Conservation (phyloP, 805 yeast species). For the Pichia phayaonensis region DNA sequence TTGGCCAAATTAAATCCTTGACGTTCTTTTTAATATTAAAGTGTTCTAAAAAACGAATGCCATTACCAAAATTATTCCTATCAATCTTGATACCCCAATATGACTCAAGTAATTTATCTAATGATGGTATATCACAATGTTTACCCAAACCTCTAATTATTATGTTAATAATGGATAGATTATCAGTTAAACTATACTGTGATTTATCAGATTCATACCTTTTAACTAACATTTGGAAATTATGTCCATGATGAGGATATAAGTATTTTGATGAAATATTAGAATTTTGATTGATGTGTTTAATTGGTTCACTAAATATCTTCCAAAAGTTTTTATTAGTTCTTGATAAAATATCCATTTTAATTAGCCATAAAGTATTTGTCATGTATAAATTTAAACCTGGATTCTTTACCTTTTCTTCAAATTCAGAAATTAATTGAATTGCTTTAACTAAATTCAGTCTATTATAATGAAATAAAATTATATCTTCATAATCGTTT, state of each 20-base stretch:
- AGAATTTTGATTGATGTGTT: background rate
- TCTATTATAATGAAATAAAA: slow-evolving; percentile 16
- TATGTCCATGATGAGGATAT: slow-evolving; percentile 6
- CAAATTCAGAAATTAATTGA: slow-evolving; percentile 15
- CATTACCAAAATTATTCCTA: background rate
- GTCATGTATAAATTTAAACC: slow-evolving; percentile 11
- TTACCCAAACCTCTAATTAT: slow-evolving; percentile 18
- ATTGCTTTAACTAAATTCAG: slow-evolving; percentile 17
- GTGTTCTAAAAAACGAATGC: slow-evolving; percentile 3
- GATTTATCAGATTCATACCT: slow-evolving; percentile 3
- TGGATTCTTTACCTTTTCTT: slow-evolving; percentile 7
- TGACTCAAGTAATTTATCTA: slow-evolving; percentile 19
- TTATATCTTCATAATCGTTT: slow-evolving; percentile 22
- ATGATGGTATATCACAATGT: slow-evolving; percentile 18
- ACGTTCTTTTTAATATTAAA: slow-evolving; percentile 5
- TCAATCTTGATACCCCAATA: slow-evolving; percentile 24
- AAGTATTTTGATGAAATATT: background rate
- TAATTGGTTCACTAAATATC: slow-evolving; percentile 13
- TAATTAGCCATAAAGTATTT: slow-evolving; percentile 20
- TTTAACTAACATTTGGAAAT: slow-evolving; percentile 5
- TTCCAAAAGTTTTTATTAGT: slow-evolving; percentile 22
- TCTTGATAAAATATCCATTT: slow-evolving; percentile 19
- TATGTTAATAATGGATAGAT: background rate
- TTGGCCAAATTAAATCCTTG: slow-evolving; percentile 20
- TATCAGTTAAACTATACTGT: background rate